phyloP scores from a whole-genome alignment of 2,329 filamentous ascomycete species.

The Apiospora phragmitis region DNA sequence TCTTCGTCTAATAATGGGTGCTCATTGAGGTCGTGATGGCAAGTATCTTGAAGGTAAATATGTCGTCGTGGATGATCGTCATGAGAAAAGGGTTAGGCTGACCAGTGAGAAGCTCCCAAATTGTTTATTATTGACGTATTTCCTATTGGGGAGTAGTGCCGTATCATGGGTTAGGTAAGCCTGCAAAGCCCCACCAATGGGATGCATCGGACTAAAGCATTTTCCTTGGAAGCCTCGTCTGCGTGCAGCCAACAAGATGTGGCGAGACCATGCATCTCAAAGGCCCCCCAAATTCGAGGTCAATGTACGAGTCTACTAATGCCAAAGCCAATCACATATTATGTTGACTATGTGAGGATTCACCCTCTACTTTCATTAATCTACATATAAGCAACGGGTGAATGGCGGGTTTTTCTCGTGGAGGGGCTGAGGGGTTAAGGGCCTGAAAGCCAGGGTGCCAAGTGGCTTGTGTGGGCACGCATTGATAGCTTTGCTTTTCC shows the following conservation, averaged over 20 bases:
- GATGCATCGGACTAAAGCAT: not conserved
- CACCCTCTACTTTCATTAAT: not conserved
- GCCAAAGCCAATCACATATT: not conserved
- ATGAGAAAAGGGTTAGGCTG: not conserved
- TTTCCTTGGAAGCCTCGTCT: not conserved
- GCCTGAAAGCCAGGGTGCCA: not conserved
- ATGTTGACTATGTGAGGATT: not conserved
- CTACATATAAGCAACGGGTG: not conserved
- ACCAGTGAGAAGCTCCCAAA: not conserved
- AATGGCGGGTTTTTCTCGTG: not conserved
- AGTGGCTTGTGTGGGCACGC: not conserved
- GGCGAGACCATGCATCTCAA: not conserved
- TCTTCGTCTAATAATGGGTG: not conserved
- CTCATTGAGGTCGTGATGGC: not conserved
- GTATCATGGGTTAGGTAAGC: not conserved
- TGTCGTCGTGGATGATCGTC: not conserved
- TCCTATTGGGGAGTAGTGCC: not conserved
- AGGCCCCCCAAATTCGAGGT: not conserved
- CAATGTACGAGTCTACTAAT: not conserved
- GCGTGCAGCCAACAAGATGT: not conserved
- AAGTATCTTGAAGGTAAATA: not conserved
- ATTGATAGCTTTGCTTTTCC: not conserved
- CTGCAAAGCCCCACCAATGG: not conserved
- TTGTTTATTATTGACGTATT: conserved; percentile 7
- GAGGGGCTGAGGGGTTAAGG: not conserved